Evolutionary conservation across 495 filamentous ascomycete genomes (phyloP).

Genomic region (Neurospora terricola): DNA sequence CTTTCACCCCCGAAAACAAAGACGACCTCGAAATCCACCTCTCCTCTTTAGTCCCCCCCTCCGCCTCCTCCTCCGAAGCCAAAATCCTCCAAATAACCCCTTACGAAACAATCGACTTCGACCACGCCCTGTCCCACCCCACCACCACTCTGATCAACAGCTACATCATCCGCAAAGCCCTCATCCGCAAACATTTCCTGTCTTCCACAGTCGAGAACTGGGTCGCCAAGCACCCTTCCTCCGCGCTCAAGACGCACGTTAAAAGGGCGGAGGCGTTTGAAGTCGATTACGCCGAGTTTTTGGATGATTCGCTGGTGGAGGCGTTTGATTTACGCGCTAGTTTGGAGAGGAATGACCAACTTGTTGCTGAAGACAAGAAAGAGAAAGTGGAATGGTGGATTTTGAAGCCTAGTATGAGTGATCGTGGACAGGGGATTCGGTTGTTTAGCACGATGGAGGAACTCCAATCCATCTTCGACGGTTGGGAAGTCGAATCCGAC

Average conservation of each 20-base stretch:
- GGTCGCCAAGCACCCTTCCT: constrained; percentile 69
- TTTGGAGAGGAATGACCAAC: constrained; percentile 50
- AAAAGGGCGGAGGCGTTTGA: constrained; percentile 76
- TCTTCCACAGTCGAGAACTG: constrained; percentile 68
- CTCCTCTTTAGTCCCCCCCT: constrained; percentile 11
- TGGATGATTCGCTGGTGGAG: constrained; percentile 86
- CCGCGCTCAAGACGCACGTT: constrained; percentile 54
- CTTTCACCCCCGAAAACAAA: constrained; percentile 7
- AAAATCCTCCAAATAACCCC: constrained; percentile 70
- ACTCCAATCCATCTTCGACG: constrained; percentile 74
- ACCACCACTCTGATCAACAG: constrained; percentile 57
- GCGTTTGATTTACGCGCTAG: constrained; percentile 77
- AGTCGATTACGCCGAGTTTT: constrained; percentile 90
- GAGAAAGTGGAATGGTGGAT: constrained; percentile 79
- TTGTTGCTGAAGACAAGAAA: not conserved
- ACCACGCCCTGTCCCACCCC: constrained; percentile 52
- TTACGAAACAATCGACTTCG: constrained; percentile 83
- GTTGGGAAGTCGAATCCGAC: constrained; percentile 57
- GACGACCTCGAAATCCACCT: constrained; percentile 20
- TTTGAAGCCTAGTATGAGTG: constrained; percentile 93
- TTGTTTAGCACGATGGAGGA: constrained; percentile 77
- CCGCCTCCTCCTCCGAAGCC: constrained; percentile 18
- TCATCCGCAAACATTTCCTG: constrained; percentile 95
- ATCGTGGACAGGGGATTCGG: constrained; percentile 84
- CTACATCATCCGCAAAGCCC: constrained; percentile 90